Conservation (phyloP, 2,329 filamentous ascomycete species). For the Fusarium udum region DNA sequence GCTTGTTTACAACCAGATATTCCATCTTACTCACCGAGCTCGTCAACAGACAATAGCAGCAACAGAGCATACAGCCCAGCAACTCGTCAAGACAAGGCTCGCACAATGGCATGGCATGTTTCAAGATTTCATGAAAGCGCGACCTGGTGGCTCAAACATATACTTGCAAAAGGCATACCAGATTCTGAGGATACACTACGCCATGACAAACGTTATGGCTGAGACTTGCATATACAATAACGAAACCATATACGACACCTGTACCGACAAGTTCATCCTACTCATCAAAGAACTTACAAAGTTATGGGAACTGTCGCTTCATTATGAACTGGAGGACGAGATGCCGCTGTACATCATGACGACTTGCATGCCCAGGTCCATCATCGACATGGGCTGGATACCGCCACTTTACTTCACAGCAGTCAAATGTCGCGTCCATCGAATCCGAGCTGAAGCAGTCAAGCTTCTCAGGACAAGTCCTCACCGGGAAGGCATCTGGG, state of each 20-base stretch:
- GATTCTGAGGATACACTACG: slow-evolving; percentile 52
- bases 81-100: slow-evolving; percentile 29
- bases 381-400: slow-evolving; percentile 56
- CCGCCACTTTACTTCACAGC: slow-evolving; percentile 57
- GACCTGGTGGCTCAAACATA: slow-evolving; percentile 21
- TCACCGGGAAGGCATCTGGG: slow-evolving; percentile 56
- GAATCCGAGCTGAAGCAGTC: slow-evolving; percentile 52
- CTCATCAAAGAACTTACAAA: slow-evolving; percentile 43
- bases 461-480: slow-evolving; percentile 42
- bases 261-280: slow-evolving; percentile 45
- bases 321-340: slow-evolving; percentile 4
- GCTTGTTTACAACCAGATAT: slow-evolving; percentile 36
- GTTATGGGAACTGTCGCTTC: slow-evolving; percentile 15
- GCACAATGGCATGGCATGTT: slow-evolving; percentile 40
- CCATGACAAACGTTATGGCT: slow-evolving; percentile 55
- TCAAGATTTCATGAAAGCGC: slow-evolving; percentile 31
- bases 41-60: slow-evolving; percentile 4
- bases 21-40: slow-evolving; percentile 27
- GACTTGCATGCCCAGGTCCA: slow-evolving; percentile 46
- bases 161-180: slow-evolving; percentile 33
- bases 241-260: slow-evolving; percentile 51
- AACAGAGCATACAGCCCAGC: slow-evolving; percentile 7
- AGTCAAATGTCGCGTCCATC: slow-evolving; percentile 56
- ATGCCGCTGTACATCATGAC: slow-evolving; percentile 18
- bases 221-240: slow-evolving; percentile 46